Conservation (phyloP, 2,329 filamentous ascomycete genomes). For the Myotisia sp. region DNA sequence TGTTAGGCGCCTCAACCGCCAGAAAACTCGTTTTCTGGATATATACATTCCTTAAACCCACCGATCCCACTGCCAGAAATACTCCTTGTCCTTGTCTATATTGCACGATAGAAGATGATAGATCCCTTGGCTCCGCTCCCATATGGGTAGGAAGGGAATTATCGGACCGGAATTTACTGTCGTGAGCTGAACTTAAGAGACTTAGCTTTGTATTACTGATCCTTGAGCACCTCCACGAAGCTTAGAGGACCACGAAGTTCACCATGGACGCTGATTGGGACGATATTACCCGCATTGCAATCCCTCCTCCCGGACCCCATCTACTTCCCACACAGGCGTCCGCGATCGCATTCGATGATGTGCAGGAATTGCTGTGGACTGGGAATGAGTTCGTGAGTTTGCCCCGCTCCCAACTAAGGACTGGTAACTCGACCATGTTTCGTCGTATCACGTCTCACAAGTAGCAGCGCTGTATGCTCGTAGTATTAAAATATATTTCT, state of each 20-base stretch:
- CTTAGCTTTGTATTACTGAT: too few relatives aligned
- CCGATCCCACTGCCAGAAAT: too few relatives aligned
- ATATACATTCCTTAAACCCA: too few relatives aligned
- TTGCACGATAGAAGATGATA: slow-evolving; percentile 3
- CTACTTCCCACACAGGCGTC: slow-evolving; percentile 57
- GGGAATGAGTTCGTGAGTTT: slow-evolving; percentile 70
- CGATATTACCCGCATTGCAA: slow-evolving; percentile 66
- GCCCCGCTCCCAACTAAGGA: too few relatives aligned
- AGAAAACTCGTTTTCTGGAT: too few relatives aligned
- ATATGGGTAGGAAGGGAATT: slow-evolving; percentile 2
- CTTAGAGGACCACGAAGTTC: not conserved
- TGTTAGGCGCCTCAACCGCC: too few relatives aligned
- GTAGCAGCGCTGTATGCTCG: too few relatives aligned
- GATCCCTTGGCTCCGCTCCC: not conserved
- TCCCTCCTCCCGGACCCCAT: slow-evolving; percentile 62
- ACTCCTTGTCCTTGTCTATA: not conserved
- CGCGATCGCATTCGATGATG: slow-evolving; percentile 75
- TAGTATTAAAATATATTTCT: too few relatives aligned
- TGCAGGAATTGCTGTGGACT: slow-evolving; percentile 81
- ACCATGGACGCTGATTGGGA: slow-evolving; percentile 36
- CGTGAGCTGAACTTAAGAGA: too few relatives aligned
- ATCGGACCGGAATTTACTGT: not conserved
- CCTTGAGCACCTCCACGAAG: not conserved
- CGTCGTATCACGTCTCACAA: too few relatives aligned
- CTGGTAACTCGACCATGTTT: too few relatives aligned